Evolutionary conservation across 2,329 filamentous ascomycete genomes (phyloP), one percentile per base, ranked within the genome.

Genomic region (Elsinoe perseae): DNA sequence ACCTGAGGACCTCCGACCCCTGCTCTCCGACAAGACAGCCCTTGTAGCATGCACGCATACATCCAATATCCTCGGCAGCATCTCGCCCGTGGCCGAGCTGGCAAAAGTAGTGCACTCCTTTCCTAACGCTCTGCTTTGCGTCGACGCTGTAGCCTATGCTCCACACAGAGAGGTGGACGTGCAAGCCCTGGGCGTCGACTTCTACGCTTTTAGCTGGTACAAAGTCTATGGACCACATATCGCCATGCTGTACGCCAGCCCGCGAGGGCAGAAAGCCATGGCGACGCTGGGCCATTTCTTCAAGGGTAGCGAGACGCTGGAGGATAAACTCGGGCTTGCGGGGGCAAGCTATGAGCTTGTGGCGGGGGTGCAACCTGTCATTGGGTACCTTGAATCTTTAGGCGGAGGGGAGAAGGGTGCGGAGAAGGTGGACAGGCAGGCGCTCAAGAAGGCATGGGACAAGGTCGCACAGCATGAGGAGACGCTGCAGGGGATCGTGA

Each of bases 161-260:
- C 87, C 87, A 0, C 87, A 92, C 67, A 76, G 86, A 3, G 74
- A 74, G 6, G 70, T 92, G 9, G 84, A 92, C 66, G 84, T 91
- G 3, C 76, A 80, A 60, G 80, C 72, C 0, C 74, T 89, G 0
- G 86, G 79, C 1, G 84, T 86, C 0, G 87, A 92, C 65, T 84
- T 90, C 62, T 92, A 91, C 68, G 65, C 77, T n/a, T 89, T 91
- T 65, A 84, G 79, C 0, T 91, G 86, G 87, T 91, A 91, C 71
- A 92, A 92, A 68, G 81, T 90, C 1, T 91, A 86, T 65, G 87
- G 87, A 0, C 87, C 87, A 1, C 87, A 91, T 62, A 76, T 90
- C 1, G 78, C 86, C 0, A 79, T 85, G 60, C 72, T 92, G 1
- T 92, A 89, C 65, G 85, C 80, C 4, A 80, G 80, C 21, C 73